phyloP scores from a whole-genome alignment of 208 protist species.

The Entamoeba invadens region DNA sequence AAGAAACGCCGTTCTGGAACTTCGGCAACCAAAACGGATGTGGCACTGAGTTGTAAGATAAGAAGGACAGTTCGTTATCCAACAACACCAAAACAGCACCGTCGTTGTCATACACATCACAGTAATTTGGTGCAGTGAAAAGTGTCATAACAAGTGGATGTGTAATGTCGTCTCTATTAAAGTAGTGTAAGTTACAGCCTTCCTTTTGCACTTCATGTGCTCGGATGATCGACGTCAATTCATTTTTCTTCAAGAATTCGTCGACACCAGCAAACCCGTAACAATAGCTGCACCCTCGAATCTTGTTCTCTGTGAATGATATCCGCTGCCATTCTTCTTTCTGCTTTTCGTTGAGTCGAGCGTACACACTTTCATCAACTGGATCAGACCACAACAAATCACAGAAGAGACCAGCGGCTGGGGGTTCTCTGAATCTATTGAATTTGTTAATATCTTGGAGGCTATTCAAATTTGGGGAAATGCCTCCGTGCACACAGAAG shows the following conservation, averaged over 20 bases:
- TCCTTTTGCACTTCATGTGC: slow-evolving; percentile 29
- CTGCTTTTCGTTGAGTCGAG: not conserved
- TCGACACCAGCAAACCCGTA: slow-evolving; percentile 21
- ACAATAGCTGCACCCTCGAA: slow-evolving; percentile 14
- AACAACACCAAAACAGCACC: not conserved
- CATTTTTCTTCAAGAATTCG: slow-evolving; percentile 22
- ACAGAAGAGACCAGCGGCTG: not conserved
- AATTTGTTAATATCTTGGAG: slow-evolving; percentile 53
- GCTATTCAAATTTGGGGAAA: slow-evolving; percentile 69
- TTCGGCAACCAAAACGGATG: slow-evolving; percentile 9
- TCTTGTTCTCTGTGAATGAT: not conserved
- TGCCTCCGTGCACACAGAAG: slow-evolving; percentile 75
- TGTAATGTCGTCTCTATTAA: slow-evolving; percentile 71
- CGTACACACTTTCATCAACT: slow-evolving; percentile 14
- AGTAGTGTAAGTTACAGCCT: slow-evolving; percentile 28
- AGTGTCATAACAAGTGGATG: slow-evolving; percentile 44
- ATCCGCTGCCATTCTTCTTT: not conserved
- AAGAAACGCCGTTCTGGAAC: not conserved
- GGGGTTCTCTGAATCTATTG: slow-evolving; percentile 26
- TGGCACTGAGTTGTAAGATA: not conserved
- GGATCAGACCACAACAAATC: slow-evolving; percentile 28
- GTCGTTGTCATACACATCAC: slow-evolving; percentile 18
- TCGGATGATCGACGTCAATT: slow-evolving; percentile 20
- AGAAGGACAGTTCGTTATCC: not conserved
- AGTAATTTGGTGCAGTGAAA: slow-evolving; percentile 37